A percentile compares a stretch with the other conserved stretches of the same genome.
These are phyloP conservation scores for Penicillium brevicompactum DNA, from an alignment of 2,329 filamentous ascomycete genomes.

Conservation along the genomic window DNA sequence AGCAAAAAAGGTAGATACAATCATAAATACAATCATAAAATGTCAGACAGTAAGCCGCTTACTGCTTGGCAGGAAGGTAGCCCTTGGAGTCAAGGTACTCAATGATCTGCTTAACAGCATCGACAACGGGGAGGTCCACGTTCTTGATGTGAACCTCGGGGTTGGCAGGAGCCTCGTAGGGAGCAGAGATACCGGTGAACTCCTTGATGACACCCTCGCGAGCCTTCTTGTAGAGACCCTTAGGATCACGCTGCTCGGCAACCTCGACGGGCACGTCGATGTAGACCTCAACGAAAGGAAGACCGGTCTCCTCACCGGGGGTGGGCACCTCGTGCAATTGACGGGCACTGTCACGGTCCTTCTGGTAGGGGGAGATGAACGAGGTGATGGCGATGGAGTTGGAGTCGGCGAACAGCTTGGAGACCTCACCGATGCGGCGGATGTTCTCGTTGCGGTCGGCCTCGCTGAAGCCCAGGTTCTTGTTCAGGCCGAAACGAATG, in stretches of 20 bases:
- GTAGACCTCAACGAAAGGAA: slow-evolving; percentile 92
- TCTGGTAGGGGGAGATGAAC: slow-evolving; percentile 94
- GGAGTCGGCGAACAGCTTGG: slow-evolving; percentile 93
- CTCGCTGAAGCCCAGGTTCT: slow-evolving; percentile 93
- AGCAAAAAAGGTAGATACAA: not conserved
- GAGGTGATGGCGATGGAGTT: slow-evolving; percentile 86
- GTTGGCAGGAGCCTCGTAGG: slow-evolving; percentile 85
- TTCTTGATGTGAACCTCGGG: slow-evolving; percentile 88
- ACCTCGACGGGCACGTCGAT: slow-evolving; percentile 90
- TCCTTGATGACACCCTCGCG: slow-evolving; percentile 92
- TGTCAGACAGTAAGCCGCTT: slow-evolving; percentile 3
- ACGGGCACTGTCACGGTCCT: slow-evolving; percentile 81
- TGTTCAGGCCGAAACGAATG: slow-evolving; percentile 96
- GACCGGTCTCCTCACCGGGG: slow-evolving; percentile 60
- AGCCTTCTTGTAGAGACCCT: slow-evolving; percentile 97
- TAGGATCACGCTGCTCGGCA: slow-evolving; percentile 92
- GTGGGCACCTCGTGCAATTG: slow-evolving; percentile 70
- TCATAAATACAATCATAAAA: slow-evolving; percentile 2
- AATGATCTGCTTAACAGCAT: slow-evolving; percentile 83
- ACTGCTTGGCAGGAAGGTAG: slow-evolving; percentile 51
- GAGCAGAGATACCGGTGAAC: slow-evolving; percentile 93
- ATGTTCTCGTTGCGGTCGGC: slow-evolving; percentile 97
- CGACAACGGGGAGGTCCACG: slow-evolving; percentile 79
- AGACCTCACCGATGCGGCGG: slow-evolving; percentile 91
- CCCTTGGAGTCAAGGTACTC: slow-evolving; percentile 73